These are phyloP conservation scores for Paraphoma chrysanthemicola DNA, from an alignment of 2,329 filamentous ascomycete genomes.

Conservation along the genomic window DNA sequence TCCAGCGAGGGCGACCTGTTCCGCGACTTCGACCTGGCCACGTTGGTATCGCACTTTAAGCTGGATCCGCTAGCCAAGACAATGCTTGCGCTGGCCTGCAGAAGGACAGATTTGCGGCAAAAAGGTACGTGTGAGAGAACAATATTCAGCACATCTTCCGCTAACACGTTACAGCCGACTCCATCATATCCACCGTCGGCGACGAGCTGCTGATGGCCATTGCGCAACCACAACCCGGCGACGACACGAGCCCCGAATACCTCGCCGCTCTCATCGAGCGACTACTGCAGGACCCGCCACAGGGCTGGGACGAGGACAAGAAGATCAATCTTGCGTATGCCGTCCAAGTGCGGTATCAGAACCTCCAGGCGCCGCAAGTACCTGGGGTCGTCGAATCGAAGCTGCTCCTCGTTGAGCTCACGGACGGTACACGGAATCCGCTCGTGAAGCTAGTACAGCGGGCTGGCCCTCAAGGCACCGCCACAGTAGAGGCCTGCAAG, in stretches of 20 bases:
- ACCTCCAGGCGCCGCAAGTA: slow-evolving; percentile 64
- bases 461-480: slow-evolving; percentile 76
- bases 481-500: slow-evolving; percentile 73
- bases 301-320: slow-evolving; percentile 79
- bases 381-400: slow-evolving; percentile 74
- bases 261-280: slow-evolving; percentile 83
- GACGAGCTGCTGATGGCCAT: slow-evolving; percentile 79
- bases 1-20: slow-evolving; percentile 90
- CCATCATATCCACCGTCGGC: slow-evolving; percentile 84
- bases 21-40: slow-evolving; percentile 93
- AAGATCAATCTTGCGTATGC: slow-evolving; percentile 73
- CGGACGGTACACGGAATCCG: slow-evolving; percentile 67
- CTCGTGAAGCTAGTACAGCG: slow-evolving; percentile 72
- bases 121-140: slow-evolving; percentile 72
- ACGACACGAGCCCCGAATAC: slow-evolving; percentile 72
- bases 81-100: slow-evolving; percentile 86
- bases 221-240: slow-evolving; percentile 67
- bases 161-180: slow-evolving; percentile 70
- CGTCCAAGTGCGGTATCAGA: slow-evolving; percentile 67
- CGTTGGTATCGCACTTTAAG: slow-evolving; percentile 95
- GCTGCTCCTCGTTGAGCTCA: slow-evolving; percentile 71
- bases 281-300: slow-evolving; percentile 84
- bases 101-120: slow-evolving; percentile 79
- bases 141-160: background rate
- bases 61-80: slow-evolving; percentile 88